Evolutionary conservation across 2,329 filamentous ascomycete species (phyloP).

Genomic region (Pyrenophora graminea): DNA sequence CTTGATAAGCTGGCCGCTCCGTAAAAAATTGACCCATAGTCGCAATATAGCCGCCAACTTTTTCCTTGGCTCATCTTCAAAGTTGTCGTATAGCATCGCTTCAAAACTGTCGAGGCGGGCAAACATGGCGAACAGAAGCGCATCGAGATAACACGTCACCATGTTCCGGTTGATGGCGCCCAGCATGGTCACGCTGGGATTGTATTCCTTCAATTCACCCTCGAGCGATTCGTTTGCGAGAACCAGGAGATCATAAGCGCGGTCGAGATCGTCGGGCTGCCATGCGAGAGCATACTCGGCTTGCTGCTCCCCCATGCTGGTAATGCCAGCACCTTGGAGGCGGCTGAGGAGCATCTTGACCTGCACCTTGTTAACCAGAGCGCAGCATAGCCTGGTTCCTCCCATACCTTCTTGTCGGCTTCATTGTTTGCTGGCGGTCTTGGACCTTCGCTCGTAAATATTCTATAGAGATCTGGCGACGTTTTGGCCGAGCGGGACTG

Average conservation of each 20-base stretch:
- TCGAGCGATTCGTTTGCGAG: constrained; percentile 81
- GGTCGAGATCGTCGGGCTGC: constrained; percentile 70
- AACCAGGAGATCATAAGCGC: constrained; percentile 74
- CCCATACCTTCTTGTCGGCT: constrained; percentile 55
- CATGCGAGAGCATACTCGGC: constrained; percentile 65
- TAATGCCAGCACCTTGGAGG: constrained; percentile 59
- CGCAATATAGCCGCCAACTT: constrained; percentile 78
- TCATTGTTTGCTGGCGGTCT: constrained; percentile 60
- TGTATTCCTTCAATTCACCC: constrained; percentile 75
- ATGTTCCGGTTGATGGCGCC: constrained; percentile 84
- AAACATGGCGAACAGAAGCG: constrained; percentile 95
- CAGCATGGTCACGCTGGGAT: constrained; percentile 71
- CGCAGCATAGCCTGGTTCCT: not conserved
- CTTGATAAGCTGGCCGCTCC: constrained; percentile 82
- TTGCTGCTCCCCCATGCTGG: constrained; percentile 64
- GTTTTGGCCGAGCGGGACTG: constrained; percentile 33
- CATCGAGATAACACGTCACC: constrained; percentile 94
- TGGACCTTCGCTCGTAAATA: constrained; percentile 65
- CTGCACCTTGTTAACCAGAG: constrained; percentile 35
- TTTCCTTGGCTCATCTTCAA: constrained; percentile 71
- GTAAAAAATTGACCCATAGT: constrained; percentile 90
- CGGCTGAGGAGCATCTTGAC: constrained; percentile 59
- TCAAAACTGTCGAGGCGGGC: constrained; percentile 88
- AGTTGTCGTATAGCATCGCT: constrained; percentile 82
- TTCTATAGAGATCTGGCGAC: constrained; percentile 59